Base-by-base conservation (phyloP, 2,329 filamentous ascomycete species). In the Trichoderma brevicompactum region DNA sequence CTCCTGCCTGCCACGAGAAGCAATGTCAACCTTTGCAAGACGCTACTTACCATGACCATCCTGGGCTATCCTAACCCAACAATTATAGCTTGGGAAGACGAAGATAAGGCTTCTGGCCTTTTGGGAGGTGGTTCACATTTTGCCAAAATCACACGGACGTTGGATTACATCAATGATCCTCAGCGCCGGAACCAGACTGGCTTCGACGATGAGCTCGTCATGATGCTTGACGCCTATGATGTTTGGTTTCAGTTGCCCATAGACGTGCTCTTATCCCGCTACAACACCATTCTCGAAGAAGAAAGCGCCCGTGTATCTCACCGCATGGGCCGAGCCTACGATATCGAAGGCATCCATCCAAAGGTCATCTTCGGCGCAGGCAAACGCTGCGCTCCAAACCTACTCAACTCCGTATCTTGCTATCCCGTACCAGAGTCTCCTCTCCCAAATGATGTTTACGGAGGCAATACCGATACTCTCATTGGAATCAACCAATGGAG, bases 181-280 rank as follows among this genome's bases (percentile, higher is more conserved):
- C 55, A 67, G 40, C 65, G 69, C 2, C 66, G 67, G 7, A 65
- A 64, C 23, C 56, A 69, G 55, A 68, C 69, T 2, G 67, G 64
- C 12, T 71, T 71, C 19, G 72, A 74, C 2, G 65, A 74, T 17
- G 73, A 76, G 10, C 67, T 76, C 9, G 54, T 75, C 3, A 58
- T 76, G 28, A 70, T 76, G 40, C 65, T 75, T 2, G 75, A 76
- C n/a, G 69, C 71, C 10, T 75, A 75, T 54, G 74, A 76, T 38
- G 68, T 74, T 34, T 76, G 75, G 75, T 76, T 76, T 41, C 75
- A 76, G 68, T 70, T 76, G 0, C 74, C 74, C 1, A 34, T 67
- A 34, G 71, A 74, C 32, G 66, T 69, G 4, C 68, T 75, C 6
- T 36, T 74, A 7, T 63, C 66, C 10, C 72, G 74, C 5, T 75